Conservation (phyloP, 805 yeast species). For the Ogataea angusta region DNA sequence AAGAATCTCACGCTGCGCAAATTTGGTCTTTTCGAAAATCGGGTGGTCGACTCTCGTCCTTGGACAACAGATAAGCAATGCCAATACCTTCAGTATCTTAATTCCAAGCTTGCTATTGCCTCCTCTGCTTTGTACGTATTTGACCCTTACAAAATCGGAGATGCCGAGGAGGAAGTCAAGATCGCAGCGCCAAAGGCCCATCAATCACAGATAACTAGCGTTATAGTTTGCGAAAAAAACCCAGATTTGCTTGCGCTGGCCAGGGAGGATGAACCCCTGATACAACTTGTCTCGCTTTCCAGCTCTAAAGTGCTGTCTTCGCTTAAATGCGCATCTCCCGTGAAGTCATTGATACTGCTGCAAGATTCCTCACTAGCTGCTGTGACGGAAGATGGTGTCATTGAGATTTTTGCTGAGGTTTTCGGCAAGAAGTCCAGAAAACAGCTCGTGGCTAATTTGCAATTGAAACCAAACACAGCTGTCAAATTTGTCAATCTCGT, state of each 20-base stretch:
- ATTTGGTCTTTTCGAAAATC: conserved; percentile 25
- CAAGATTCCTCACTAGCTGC: conserved; percentile 32
- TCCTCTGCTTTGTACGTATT: conserved; percentile 32
- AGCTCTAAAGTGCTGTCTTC: conserved; percentile 31
- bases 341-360: conserved; percentile 30
- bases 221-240: conserved; percentile 33
- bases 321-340: conserved; percentile 34
- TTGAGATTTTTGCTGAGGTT: conserved; percentile 27
- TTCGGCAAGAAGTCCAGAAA: conserved; percentile 20
- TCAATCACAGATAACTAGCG: conserved; percentile 32
- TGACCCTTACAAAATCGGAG: conserved; percentile 28
- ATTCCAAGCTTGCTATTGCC: conserved; percentile 22
- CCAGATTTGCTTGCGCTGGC: conserved; percentile 36
- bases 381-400: conserved; percentile 17
- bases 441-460: conserved; percentile 15
- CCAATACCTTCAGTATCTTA: conserved; percentile 13
- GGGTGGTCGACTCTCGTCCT: conserved; percentile 19
- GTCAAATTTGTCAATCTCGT: conserved; percentile 17
- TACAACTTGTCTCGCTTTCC: conserved; percentile 35
- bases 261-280: conserved; percentile 28
- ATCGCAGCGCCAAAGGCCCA: conserved; percentile 33
- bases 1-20: conserved; percentile 24
- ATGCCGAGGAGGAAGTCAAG: conserved; percentile 28
- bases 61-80: conserved; percentile 21
- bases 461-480: conserved; percentile 16